Evolutionary conservation across 2,329 filamentous ascomycete genomes (phyloP).

Genomic region (Torrubiellomyces zombiae): DNA sequence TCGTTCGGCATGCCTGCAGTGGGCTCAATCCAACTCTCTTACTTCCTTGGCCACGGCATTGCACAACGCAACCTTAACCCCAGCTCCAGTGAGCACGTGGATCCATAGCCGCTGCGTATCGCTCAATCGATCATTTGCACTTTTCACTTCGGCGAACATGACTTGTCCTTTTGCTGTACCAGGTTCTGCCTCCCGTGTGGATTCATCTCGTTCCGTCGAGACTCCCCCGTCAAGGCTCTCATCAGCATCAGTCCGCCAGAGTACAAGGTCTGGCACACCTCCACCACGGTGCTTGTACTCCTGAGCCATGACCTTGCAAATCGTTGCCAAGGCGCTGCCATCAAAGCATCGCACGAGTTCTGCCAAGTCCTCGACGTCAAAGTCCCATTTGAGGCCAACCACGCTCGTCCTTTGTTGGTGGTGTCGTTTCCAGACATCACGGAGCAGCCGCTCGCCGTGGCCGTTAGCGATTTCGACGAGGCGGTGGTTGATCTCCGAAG

Average conservation of each 20-base stretch:
- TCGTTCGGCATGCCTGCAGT: slow-evolving; percentile 1
- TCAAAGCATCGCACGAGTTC: slow-evolving; percentile 68
- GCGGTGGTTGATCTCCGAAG: slow-evolving; percentile 75
- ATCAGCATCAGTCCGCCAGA: slow-evolving; percentile 56
- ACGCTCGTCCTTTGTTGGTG: slow-evolving; percentile 61
- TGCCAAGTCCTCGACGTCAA: slow-evolving; percentile 57
- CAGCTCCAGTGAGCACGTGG: slow-evolving; percentile 73
- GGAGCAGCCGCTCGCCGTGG: slow-evolving; percentile 48
- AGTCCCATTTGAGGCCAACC: slow-evolving; percentile 87
- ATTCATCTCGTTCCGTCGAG: too few species aligned
- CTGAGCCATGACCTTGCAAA: slow-evolving; percentile 91
- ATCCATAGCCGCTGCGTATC: slow-evolving; percentile 97
- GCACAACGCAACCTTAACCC: slow-evolving; percentile 71
- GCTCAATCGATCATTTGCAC: slow-evolving; percentile 79
- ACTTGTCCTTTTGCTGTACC: slow-evolving; percentile 35
- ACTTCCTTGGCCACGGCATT: slow-evolving; percentile 41
- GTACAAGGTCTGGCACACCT: slow-evolving; percentile 80
- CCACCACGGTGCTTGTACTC: slow-evolving; percentile 78
- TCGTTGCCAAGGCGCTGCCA: slow-evolving; percentile 60
- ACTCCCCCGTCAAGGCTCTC: too few species aligned
- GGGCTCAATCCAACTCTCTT: slow-evolving; percentile 21
- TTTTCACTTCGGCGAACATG: slow-evolving; percentile 69
- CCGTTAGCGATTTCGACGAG: slow-evolving; percentile 81
- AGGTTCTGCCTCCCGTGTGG: slow-evolving; percentile 5
- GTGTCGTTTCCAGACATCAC: slow-evolving; percentile 51